Conservation (phyloP, 805 yeast species). For the Candida adriatica region DNA sequence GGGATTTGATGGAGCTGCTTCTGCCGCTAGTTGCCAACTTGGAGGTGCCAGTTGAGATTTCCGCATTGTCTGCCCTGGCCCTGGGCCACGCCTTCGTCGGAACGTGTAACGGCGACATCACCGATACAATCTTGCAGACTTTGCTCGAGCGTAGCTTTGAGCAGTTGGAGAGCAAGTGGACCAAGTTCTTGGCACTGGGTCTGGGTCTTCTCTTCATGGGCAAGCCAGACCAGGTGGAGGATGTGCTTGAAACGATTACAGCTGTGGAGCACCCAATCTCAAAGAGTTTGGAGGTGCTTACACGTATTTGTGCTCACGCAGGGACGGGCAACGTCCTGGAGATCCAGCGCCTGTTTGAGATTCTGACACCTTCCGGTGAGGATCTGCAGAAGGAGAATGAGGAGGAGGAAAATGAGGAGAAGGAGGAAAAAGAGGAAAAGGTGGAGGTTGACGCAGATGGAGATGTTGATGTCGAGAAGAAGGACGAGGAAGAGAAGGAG, state of each 20-base stretch:
- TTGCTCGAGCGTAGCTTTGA: slow-evolving; percentile 74
- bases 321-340: slow-evolving; percentile 97
- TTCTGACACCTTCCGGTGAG: slow-evolving; percentile 67
- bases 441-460: slow-evolving; percentile 25
- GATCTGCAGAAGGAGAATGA: slow-evolving; percentile 49
- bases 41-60: slow-evolving; percentile 65
- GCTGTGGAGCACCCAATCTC: slow-evolving; percentile 95
- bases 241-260: slow-evolving; percentile 85
- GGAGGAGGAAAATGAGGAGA: slow-evolving; percentile 46
- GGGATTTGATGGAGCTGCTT: slow-evolving; percentile 69
- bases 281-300: slow-evolving; percentile 79
- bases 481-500: slow-evolving; percentile 13
- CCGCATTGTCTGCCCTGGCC: slow-evolving; percentile 83
- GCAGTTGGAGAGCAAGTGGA: slow-evolving; percentile 81
- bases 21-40: slow-evolving; percentile 79
- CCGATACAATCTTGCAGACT: slow-evolving; percentile 87
- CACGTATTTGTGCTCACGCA: slow-evolving; percentile 90
- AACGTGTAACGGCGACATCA: slow-evolving; percentile 89
- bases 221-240: slow-evolving; percentile 89
- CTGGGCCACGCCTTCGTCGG: slow-evolving; percentile 95
- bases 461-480: slow-evolving; percentile 12
- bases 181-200: slow-evolving; percentile 85
- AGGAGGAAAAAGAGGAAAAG: slow-evolving; percentile 19
- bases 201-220: slow-evolving; percentile 89
- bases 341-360: slow-evolving; percentile 84